phyloP scores from a whole-genome alignment of 2,329 filamentous ascomycete species.

The Ophiostoma tasmaniense region DNA sequence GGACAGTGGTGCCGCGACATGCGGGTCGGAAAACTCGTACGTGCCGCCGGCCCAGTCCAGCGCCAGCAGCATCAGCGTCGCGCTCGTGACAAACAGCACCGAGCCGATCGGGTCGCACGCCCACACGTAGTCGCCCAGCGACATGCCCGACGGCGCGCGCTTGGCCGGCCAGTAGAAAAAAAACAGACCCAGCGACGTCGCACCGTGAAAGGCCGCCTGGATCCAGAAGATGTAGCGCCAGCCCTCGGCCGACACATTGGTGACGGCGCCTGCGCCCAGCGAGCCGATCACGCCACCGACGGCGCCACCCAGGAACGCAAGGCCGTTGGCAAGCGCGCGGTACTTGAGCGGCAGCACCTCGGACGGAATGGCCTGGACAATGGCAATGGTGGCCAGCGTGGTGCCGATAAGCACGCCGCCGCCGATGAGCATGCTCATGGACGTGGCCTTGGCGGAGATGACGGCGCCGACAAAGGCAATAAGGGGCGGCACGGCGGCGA shows the following conservation, averaged over 20 bases:
- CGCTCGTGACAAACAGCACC: constrained; percentile 34
- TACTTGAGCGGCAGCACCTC: constrained; percentile 50
- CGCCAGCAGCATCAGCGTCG: constrained; percentile 37
- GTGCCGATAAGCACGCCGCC: constrained; percentile 49
- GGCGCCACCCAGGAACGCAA: constrained; percentile 42
- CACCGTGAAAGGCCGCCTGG: constrained; percentile 44
- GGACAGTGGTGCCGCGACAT: constrained; percentile 34
- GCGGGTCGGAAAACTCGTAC: constrained; percentile 33
- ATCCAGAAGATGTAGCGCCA: constrained; percentile 54
- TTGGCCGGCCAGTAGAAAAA: constrained; percentile 40
- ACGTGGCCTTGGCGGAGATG: constrained; percentile 45
- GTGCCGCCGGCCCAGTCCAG: constrained; percentile 39
- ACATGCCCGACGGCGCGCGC: constrained; percentile 30
- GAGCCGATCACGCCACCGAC: constrained; percentile 42
- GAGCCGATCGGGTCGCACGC: constrained; percentile 41
- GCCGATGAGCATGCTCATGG: constrained; percentile 48
- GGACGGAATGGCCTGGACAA: constrained; percentile 47
- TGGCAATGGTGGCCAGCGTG: constrained; percentile 45
- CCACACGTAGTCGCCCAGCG: constrained; percentile 35
- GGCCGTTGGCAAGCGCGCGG: constrained; percentile 46
- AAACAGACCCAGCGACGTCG: constrained; percentile 39
- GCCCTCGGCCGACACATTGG: constrained; percentile 37
- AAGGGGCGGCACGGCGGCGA: constrained; percentile 43
- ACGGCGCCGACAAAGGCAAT: constrained; percentile 46
- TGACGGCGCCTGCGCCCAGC: constrained; percentile 44